phyloP scores from a whole-genome alignment of 1,284 basidiomycete genomes.

The Sparassis latifolia region DNA sequence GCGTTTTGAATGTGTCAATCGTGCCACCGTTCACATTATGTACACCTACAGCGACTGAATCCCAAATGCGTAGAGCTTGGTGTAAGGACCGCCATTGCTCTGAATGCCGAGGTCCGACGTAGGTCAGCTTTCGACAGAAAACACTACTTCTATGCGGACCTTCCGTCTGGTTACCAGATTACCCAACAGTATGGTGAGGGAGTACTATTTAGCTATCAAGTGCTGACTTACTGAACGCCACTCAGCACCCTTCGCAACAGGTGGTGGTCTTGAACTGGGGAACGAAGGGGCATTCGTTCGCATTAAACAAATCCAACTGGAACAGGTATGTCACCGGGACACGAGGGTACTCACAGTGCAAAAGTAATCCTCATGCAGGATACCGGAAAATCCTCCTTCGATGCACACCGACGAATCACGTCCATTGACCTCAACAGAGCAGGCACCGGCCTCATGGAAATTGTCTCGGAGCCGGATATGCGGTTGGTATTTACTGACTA shows the following conservation, averaged over 20 bases:
- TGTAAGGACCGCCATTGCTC: constrained; percentile 76
- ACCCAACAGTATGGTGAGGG: constrained; percentile 85
- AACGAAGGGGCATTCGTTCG: constrained; percentile 48
- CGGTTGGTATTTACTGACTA: constrained; percentile 37
- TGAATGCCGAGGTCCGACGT: constrained; percentile 65
- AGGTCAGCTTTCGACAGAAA: constrained; percentile 93
- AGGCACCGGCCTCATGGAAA: constrained; percentile 89
- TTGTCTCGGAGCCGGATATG: constrained; percentile 93
- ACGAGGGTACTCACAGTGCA: not conserved
- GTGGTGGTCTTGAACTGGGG: constrained; percentile 55
- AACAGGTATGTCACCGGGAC: constrained; percentile 62
- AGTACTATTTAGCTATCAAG: not conserved
- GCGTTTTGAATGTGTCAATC: not conserved
- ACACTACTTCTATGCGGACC: constrained; percentile 97
- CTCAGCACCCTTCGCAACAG: constrained; percentile 73
- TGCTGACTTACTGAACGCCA: not conserved
- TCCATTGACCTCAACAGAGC: constrained; percentile 89
- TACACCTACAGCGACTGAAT: constrained; percentile 63
- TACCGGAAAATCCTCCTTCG: constrained; percentile 86
- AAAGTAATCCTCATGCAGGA: constrained; percentile 47
- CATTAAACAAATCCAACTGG: constrained; percentile 92
- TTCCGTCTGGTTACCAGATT: constrained; percentile 94
- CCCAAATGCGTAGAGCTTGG: constrained; percentile 78
- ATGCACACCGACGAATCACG: constrained; percentile 47
- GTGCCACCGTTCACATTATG: not conserved